These are phyloP conservation scores for Aegilops sharonensis DNA, from an alignment of 176 grass and related monocot genomes.

Conservation along the genomic window DNA sequence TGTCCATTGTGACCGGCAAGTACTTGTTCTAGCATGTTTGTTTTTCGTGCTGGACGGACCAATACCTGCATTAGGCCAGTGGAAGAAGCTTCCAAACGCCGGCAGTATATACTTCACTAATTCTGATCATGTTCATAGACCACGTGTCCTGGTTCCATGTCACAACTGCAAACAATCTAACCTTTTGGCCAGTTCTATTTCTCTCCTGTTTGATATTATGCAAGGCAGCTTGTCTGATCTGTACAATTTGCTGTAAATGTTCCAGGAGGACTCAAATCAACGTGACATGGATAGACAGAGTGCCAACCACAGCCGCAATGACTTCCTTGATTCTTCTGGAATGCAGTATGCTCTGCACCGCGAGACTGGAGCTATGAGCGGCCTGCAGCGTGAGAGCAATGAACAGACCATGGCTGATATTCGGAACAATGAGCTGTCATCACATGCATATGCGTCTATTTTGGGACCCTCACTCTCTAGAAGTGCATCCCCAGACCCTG, in stretches of 20 bases:
- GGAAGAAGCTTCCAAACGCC: neutral
- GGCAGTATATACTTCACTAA: too few species aligned
- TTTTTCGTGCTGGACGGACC: neutral
- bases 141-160: neutral
- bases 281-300: constrained; percentile 26
- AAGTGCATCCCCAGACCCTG: constrained; percentile 65
- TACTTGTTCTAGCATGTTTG: neutral
- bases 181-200: neutral
- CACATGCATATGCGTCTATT: constrained; percentile 64
- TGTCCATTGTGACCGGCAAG: too few species aligned
- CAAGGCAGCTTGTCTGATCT: constrained; percentile 3
- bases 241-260: constrained; percentile 21
- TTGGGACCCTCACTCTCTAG: constrained; percentile 71
- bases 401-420: constrained; percentile 39
- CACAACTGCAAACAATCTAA: neutral
- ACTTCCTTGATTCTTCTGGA: constrained; percentile 47
- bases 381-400: constrained; percentile 38
- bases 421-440: constrained; percentile 49
- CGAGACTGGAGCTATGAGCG: constrained; percentile 38
- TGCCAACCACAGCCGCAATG: constrained; percentile 8
- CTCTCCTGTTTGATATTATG: constrained; percentile 9
- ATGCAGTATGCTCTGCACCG: constrained; percentile 39
- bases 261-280: constrained; percentile 44
- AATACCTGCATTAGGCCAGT: neutral
- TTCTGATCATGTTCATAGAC: neutral